Conservation (phyloP, 495 filamentous ascomycete species). For the Aspergillus sclerotioniger region DNA sequence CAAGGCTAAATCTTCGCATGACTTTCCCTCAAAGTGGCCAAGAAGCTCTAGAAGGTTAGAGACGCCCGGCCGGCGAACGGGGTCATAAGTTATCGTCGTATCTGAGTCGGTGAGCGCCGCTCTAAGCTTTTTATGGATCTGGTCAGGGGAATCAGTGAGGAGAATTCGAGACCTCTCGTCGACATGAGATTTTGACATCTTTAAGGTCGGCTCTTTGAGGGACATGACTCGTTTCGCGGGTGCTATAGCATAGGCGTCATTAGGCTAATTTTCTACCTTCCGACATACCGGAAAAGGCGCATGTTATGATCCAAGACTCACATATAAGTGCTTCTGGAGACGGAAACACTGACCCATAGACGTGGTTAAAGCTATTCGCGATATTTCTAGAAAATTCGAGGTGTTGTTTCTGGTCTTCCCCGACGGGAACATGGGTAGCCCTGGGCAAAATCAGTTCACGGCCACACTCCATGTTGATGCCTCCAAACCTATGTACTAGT, state of each 20-base stretch:
- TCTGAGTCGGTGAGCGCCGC: conserved; percentile 75
- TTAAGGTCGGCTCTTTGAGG: conserved; percentile 66
- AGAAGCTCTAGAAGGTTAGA: conserved; percentile 81
- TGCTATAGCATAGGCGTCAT: conserved; percentile 40
- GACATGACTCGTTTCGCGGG: conserved; percentile 87
- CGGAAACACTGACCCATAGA: conserved; percentile 61
- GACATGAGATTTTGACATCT: conserved; percentile 90
- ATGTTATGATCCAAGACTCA: conserved; percentile 35
- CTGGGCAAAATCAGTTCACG: conserved; percentile 36
- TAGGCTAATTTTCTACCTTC: background rate
- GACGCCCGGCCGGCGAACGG: conserved; percentile 68
- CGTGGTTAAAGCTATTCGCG: conserved; percentile 79
- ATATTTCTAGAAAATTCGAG: conserved; percentile 86
- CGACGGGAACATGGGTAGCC: conserved; percentile 93
- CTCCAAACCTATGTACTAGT: conserved; percentile 68
- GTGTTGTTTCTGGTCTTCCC: conserved; percentile 90
- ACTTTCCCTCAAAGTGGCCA: conserved; percentile 57
- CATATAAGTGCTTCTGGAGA: conserved; percentile 74
- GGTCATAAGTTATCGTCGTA: conserved; percentile 67
- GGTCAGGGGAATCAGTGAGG: conserved; percentile 63
- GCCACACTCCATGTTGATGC: conserved; percentile 6
- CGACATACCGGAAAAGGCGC: background rate
- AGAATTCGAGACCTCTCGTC: conserved; percentile 73
- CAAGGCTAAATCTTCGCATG: conserved; percentile 54
- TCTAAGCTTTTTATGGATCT: conserved; percentile 65